Conservation (phyloP, 1,139 yeast species). For the Pichia sp. region DNA sequence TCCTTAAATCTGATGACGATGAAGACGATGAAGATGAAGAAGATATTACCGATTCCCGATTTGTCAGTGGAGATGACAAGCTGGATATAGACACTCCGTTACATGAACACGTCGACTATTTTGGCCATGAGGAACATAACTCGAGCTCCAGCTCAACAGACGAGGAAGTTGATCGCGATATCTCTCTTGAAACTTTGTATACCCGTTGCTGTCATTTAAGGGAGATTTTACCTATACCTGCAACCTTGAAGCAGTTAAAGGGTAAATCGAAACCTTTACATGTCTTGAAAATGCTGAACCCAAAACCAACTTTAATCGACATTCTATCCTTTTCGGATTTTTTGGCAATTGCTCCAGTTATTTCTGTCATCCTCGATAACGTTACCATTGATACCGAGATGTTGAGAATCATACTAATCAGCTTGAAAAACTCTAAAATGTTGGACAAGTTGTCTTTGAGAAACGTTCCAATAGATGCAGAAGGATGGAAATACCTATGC, state of each 20-base stretch:
- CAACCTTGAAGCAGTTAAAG: constrained; percentile 73
- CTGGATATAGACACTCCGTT: constrained; percentile 56
- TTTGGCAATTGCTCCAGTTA: constrained; percentile 75
- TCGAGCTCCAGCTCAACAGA: background rate
- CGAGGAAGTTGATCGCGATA: constrained; percentile 21
- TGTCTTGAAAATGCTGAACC: constrained; percentile 74
- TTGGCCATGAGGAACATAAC: constrained; percentile 27
- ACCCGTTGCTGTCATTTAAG: constrained; percentile 88
- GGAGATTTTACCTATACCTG: constrained; percentile 87
- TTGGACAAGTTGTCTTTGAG: constrained; percentile 71
- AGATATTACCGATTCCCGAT: background rate
- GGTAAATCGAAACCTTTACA: constrained; percentile 72
- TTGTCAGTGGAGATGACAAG: constrained; percentile 20
- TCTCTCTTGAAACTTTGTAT: constrained; percentile 62
- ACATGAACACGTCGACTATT: constrained; percentile 64
- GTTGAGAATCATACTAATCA: constrained; percentile 64
- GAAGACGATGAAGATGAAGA: constrained; percentile 26
- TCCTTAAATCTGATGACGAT: constrained; percentile 20
- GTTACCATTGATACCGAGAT: constrained; percentile 76
- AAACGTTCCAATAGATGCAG: constrained; percentile 67
- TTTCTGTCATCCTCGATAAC: constrained; percentile 75
- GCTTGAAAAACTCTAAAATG: constrained; percentile 52
- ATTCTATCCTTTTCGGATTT: constrained; percentile 85
- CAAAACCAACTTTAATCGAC: constrained; percentile 87
- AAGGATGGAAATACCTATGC: constrained; percentile 74